A percentile compares a stretch with the other conserved stretches of the same genome.
phyloP scores from a whole-genome alignment of 2,329 filamentous ascomycete species.

The Fusarium sp. region DNA sequence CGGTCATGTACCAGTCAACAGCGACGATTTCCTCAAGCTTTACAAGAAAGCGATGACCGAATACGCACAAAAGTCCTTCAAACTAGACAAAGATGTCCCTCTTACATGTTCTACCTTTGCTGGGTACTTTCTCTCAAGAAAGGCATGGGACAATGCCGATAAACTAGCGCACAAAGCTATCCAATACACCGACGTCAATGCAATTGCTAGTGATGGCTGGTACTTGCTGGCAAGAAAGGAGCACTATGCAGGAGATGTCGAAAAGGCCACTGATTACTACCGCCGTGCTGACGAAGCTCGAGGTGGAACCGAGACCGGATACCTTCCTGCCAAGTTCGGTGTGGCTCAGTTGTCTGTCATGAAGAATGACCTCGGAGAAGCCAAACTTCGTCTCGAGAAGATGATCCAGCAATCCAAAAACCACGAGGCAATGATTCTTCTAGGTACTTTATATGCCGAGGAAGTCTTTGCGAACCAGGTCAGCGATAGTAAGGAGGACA shows the following conservation, averaged over 20 bases:
- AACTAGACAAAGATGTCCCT: conserved; percentile 90
- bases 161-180: conserved; percentile 92
- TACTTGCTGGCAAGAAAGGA: conserved; percentile 93
- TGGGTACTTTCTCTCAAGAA: conserved; percentile 87
- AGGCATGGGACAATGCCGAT: conserved; percentile 84
- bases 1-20: conserved; percentile 82
- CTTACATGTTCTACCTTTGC: conserved; percentile 92
- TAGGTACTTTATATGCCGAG: conserved; percentile 93
- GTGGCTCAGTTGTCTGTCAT: conserved; percentile 88
- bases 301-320: conserved; percentile 90
- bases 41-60: conserved; percentile 96
- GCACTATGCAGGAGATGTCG: conserved; percentile 81
- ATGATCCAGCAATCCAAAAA: conserved; percentile 87
- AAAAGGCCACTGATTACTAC: conserved; percentile 87
- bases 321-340: conserved; percentile 94
- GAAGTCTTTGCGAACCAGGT: conserved; percentile 87
- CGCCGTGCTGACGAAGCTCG: conserved; percentile 90
- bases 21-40: conserved; percentile 83
- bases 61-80: conserved; percentile 94
- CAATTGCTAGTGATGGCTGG: conserved; percentile 97
- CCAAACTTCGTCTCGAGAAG: conserved; percentile 93
- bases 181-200: conserved; percentile 94
- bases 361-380: conserved; percentile 86
- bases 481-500: conserved; percentile 83
- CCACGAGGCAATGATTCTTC: conserved; percentile 89